phyloP scores from a whole-genome alignment of 768 basidiomycete genomes.

The Hypholoma fasciculare region DNA sequence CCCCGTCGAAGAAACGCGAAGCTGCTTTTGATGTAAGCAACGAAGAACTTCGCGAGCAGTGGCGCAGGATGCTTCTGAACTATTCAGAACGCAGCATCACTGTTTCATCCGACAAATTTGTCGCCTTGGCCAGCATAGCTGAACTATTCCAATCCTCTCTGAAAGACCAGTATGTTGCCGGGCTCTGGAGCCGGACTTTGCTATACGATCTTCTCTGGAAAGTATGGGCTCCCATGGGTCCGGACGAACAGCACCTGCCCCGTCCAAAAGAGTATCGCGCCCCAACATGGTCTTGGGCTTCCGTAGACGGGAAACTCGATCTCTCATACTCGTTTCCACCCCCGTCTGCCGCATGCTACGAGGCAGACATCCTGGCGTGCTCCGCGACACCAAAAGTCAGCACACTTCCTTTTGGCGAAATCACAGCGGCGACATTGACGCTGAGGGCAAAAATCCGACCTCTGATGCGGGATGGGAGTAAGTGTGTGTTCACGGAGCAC shows the following conservation, averaged over 20 bases:
- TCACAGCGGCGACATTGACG: neutral
- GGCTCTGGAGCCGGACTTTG: constrained; percentile 4
- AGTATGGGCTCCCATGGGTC: neutral
- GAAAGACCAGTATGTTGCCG: constrained; percentile 8
- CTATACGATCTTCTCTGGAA: constrained; percentile 6
- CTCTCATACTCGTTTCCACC: neutral
- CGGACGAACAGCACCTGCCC: neutral
- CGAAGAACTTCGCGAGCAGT: neutral
- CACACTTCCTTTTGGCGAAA: neutral
- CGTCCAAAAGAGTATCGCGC: constrained; percentile 5
- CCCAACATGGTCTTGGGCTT: constrained; percentile 14
- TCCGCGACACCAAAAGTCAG: neutral
- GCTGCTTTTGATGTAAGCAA: neutral
- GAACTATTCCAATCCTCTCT: neutral
- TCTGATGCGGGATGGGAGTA: constrained; percentile 2
- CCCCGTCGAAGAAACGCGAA: neutral
- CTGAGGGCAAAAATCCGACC: constrained; percentile 6
- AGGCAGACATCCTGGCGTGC: constrained; percentile 1
- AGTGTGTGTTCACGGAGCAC: neutral
- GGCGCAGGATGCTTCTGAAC: neutral
- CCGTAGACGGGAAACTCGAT: constrained; percentile 1
- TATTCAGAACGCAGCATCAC: constrained; percentile 4
- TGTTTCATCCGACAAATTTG: constrained; percentile 6
- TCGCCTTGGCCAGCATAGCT: constrained; percentile 4
- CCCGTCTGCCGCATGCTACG: neutral